These are phyloP conservation scores for Psilocybe sp. DNA, from an alignment of 768 basidiomycete genomes.

Conservation along the genomic window DNA sequence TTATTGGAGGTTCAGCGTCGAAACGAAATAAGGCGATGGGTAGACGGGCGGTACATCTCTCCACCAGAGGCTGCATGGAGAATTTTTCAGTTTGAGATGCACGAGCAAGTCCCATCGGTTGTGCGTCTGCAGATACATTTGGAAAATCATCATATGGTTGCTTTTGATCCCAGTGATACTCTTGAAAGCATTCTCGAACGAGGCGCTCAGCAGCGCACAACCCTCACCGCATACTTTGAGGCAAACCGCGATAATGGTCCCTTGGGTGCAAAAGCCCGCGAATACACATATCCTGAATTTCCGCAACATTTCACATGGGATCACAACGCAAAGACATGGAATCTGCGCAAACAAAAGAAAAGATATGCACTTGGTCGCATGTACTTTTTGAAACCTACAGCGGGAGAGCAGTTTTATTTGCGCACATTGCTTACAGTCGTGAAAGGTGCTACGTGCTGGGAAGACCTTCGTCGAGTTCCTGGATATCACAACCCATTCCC, in stretches of 20 bases:
- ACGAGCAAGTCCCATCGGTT: conserved; percentile 33
- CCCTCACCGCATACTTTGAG: conserved; percentile 27
- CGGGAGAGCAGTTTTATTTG: conserved; percentile 39
- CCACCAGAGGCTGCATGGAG: conserved; percentile 34
- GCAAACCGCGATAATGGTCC: conserved; percentile 13
- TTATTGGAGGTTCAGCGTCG: too few relatives aligned
- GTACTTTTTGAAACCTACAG: conserved; percentile 32
- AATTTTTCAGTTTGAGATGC: conserved; percentile 26
- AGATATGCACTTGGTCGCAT: conserved; percentile 38
- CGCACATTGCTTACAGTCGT: conserved; percentile 35
- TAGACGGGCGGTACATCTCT: neutral
- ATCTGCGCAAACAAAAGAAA: conserved; percentile 15
- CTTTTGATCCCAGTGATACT: conserved; percentile 26
- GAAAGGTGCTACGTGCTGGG: conserved; percentile 28
- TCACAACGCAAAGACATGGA: conserved; percentile 22
- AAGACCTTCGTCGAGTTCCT: conserved; percentile 17
- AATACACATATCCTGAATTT: conserved; percentile 32
- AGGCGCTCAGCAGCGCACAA: conserved; percentile 17
- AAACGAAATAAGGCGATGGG: too few relatives aligned
- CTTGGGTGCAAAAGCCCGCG: conserved; percentile 9
- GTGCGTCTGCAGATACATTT: conserved; percentile 39
- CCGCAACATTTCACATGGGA: conserved; percentile 16
- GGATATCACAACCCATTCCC: conserved; percentile 10
- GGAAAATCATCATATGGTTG: conserved; percentile 30
- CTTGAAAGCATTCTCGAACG: conserved; percentile 17